Evolutionary conservation across 2,329 filamentous ascomycete genomes (phyloP), one percentile per base, ranked within the genome.

Genomic region (Fusarium sarcochroum): DNA sequence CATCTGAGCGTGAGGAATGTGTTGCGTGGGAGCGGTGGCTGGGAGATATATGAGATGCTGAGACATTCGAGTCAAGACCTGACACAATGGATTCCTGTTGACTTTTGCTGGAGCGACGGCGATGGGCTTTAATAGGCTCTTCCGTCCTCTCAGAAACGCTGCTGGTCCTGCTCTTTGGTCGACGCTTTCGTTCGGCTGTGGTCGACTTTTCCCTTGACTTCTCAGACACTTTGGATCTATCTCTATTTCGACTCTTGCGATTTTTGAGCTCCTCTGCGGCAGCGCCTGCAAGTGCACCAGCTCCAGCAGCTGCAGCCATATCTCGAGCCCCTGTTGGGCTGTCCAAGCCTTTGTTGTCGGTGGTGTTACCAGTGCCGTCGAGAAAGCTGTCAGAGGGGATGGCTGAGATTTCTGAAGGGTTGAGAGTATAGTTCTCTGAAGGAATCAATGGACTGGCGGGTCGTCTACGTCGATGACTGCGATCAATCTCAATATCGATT

Each of bases 401-500:
- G 85, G 92, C 79, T 83, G 95, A 98, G 49, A 98, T 93, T 75
- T 98, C 95, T 5, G 95, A 98, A 50, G 89, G 84, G 70, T 88
- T 89, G 14, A 88, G 85, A 34, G 88, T 82, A 76, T 91, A 94
- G 53, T 79, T 88, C 76, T 81, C 87, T 74, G 80, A 90, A 73
- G 84, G 88, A 64, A 87, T 90, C 75, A 86, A 87, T 78, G 80
- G 95, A 68, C 85, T 97, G 80, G 87, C 92, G 84, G 83, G 85
- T 65, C 85, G 86, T 78, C 85, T 90, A 76, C 85, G 83, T 68
- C 84, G 82, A 58, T 80, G 81, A 68, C 85, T 82, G 49, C 88
- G 86, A 73, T 94, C 87, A 66, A 98, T 93, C 78, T 98, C 95
- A 63, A 98, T 92, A 77, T 98, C 94, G 68, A 98, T 90, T 35